Evolutionary conservation across 208 protist species (phyloP).

Genomic region (Acanthamoeba healyi): DNA sequence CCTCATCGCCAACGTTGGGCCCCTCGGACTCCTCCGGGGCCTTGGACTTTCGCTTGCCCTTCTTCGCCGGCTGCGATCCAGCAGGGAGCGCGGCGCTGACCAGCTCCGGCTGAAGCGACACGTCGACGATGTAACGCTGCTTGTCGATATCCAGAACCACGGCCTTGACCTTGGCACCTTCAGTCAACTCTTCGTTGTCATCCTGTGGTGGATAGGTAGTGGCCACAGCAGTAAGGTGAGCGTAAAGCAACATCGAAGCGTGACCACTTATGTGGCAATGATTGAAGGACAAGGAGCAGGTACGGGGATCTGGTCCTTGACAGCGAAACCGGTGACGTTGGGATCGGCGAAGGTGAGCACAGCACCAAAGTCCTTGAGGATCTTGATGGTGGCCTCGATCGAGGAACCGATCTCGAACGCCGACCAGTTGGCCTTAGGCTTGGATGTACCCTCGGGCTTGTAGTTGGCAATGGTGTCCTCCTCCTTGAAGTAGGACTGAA

Average conservation of each 20-base stretch:
- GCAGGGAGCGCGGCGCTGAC: slow-evolving; percentile 45
- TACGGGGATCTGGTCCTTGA: slow-evolving; percentile 73
- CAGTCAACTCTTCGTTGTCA: slow-evolving; percentile 48
- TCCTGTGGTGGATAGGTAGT: neutral
- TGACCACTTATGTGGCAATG: neutral
- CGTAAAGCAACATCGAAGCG: neutral
- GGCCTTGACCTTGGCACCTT: slow-evolving; percentile 57
- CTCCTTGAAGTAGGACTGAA: slow-evolving; percentile 73
- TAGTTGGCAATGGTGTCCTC: slow-evolving; percentile 56
- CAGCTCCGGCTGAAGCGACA: slow-evolving; percentile 70
- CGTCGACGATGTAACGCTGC: slow-evolving; percentile 65
- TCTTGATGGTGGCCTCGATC: slow-evolving; percentile 58
- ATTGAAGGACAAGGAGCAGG: neutral
- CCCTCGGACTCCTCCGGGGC: slow-evolving; percentile 13
- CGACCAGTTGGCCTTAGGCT: slow-evolving; percentile 67
- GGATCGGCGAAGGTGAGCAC: slow-evolving; percentile 36
- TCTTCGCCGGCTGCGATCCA: neutral
- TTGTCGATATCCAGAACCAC: slow-evolving; percentile 72
- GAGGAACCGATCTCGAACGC: slow-evolving; percentile 43
- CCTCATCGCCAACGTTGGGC: neutral
- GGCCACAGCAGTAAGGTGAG: neutral
- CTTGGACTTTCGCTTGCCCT: slow-evolving; percentile 51
- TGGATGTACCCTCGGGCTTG: slow-evolving; percentile 57
- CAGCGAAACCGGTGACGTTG: slow-evolving; percentile 68
- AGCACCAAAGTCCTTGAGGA: slow-evolving; percentile 75